Conservation (phyloP, 495 filamentous ascomycete species). For the Daldinia childiae region DNA sequence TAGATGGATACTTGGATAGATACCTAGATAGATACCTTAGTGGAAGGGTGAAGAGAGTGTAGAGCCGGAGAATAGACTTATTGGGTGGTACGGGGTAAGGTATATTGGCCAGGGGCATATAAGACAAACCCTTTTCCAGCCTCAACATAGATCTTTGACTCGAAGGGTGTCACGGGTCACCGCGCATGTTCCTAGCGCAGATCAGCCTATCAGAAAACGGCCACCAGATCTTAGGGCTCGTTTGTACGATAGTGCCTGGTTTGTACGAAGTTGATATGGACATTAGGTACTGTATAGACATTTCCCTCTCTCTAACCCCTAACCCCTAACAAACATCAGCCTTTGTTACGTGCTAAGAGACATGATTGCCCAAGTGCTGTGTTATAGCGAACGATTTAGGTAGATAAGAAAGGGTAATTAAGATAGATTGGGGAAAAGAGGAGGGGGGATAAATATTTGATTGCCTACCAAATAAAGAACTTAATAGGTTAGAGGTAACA, state of each 20-base stretch:
- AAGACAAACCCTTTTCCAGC: slow-evolving; percentile 40
- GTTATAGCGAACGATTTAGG: slow-evolving; percentile 2
- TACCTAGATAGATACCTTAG: slow-evolving; percentile 21
- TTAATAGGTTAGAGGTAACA: slow-evolving; percentile 29
- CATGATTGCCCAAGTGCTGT: background rate
- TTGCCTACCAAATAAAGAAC: slow-evolving; percentile 12
- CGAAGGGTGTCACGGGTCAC: slow-evolving; percentile 36
- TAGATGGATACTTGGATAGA: slow-evolving; percentile 23
- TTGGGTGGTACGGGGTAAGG: slow-evolving; percentile 36
- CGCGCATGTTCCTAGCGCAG: slow-evolving; percentile 34
- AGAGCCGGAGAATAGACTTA: slow-evolving; percentile 32
- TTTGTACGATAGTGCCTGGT: slow-evolving; percentile 21
- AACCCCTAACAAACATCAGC: slow-evolving; percentile 19
- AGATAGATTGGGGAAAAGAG: background rate
- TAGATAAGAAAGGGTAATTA: slow-evolving; percentile 18
- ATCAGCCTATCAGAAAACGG: slow-evolving; percentile 27
- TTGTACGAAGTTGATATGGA: slow-evolving; percentile 6
- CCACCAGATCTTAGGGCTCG: slow-evolving; percentile 21
- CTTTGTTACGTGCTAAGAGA: slow-evolving; percentile 8
- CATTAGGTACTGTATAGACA: slow-evolving; percentile 2
- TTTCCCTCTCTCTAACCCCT: no score
- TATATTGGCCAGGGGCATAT: slow-evolving; percentile 39
- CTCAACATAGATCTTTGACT: slow-evolving; percentile 30
- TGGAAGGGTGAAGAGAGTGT: slow-evolving; percentile 26
- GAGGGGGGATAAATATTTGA: slow-evolving; percentile 10